Conservation (phyloP, 2,329 filamentous ascomycete genomes). For the Aspergillus oerlinghausenensis region DNA sequence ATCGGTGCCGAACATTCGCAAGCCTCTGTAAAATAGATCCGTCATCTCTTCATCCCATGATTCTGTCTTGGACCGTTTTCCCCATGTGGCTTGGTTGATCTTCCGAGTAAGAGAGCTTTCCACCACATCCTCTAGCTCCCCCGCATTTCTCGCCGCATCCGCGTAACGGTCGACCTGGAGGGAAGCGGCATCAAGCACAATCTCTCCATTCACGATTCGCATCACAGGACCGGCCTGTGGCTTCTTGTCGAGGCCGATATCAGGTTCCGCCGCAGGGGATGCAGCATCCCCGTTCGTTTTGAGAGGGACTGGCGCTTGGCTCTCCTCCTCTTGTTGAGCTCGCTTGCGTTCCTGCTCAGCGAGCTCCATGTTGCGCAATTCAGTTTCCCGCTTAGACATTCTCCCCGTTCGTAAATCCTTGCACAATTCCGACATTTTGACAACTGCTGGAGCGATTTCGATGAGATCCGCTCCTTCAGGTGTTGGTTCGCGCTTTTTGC, state of each 20-base stretch:
- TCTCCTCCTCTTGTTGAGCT: constrained; percentile 31
- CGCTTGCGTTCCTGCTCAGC: constrained; percentile 46
- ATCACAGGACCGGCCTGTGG: constrained; percentile 43
- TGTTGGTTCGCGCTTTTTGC: constrained; percentile 38
- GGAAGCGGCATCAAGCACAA: constrained; percentile 50
- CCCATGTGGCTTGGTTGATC: constrained; percentile 45
- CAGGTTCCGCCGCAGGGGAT: constrained; percentile 15
- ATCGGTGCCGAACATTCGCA: constrained; percentile 61
- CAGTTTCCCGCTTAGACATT: constrained; percentile 53
- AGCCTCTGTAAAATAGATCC: constrained; percentile 58
- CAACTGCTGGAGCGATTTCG: constrained; percentile 50
- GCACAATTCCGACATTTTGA: constrained; percentile 57
- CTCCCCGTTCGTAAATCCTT: constrained; percentile 52
- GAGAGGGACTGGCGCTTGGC: constrained; percentile 14
- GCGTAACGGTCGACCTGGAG: constrained; percentile 54
- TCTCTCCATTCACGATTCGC: constrained; percentile 54
- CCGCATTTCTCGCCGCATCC: constrained; percentile 45
- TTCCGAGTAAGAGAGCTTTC: constrained; percentile 45
- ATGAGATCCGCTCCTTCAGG: constrained; percentile 46
- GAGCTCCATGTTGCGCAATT: constrained; percentile 55
- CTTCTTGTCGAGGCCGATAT: constrained; percentile 20
- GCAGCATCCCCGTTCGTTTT: constrained; percentile 25
- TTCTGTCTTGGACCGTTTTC: constrained; percentile 48
- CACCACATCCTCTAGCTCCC: constrained; percentile 42
- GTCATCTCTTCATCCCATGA: constrained; percentile 57